Percentiles rank a stretch among this genome's conserved stretches.
phyloP scores from a whole-genome alignment of 192 early-diverging fungal species.

The Rhizophagus prolifer region DNA sequence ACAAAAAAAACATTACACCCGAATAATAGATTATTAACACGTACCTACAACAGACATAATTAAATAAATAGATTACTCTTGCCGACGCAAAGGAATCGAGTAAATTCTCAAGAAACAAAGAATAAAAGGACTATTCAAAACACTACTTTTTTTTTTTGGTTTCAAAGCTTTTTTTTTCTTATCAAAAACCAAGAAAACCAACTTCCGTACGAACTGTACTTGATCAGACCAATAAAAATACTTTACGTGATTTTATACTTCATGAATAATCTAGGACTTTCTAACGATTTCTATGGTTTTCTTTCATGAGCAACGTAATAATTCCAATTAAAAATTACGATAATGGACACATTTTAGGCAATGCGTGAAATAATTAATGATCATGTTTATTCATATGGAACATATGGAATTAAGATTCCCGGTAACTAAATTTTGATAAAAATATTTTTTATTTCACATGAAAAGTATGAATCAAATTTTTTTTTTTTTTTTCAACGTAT shows the following conservation, averaged over 20 bases:
- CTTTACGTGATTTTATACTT: neutral
- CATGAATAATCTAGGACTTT: neutral
- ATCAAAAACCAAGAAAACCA: neutral
- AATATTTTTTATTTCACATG: no score
- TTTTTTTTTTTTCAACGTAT: no score
- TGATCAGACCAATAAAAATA: neutral
- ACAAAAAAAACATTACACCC: neutral
- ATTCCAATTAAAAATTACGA: no score
- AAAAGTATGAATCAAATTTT: no score
- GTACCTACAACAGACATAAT: constrained; percentile 18
- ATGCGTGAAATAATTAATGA: no score
- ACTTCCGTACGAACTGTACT: no score
- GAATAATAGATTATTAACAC: neutral
- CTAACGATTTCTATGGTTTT: neutral
- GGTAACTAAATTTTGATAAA: no score
- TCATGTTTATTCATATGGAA: no score
- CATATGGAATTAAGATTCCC: no score
- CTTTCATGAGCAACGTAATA: neutral
- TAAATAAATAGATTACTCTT: neutral
- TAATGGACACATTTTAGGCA: no score
- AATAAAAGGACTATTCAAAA: neutral
- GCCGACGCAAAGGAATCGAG: neutral
- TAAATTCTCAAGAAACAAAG: neutral
- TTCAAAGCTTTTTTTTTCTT: neutral
- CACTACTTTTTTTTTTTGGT: neutral